phyloP scores from a whole-genome alignment of 345 rosid species.

The Bretschneidera sinensis region DNA sequence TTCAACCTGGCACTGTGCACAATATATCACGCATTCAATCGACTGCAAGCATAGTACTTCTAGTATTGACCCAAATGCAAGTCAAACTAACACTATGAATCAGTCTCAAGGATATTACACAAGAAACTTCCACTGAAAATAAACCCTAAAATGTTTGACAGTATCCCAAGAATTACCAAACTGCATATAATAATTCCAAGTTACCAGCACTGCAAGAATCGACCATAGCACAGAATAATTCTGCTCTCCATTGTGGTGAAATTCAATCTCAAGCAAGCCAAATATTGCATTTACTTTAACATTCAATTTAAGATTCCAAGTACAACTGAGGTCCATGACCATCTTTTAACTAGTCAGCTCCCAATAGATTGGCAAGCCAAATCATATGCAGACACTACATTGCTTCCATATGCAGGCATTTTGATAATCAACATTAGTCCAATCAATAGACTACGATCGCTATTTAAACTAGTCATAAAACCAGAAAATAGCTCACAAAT shows the following conservation, averaged over 20 bases:
- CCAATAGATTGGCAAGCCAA: too few species aligned
- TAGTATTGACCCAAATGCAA: neutral
- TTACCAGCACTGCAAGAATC: neutral
- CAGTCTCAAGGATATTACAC: too few species aligned
- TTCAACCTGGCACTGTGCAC: neutral
- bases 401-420: neutral
- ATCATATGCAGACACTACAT: neutral
- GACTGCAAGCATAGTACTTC: neutral
- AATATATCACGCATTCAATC: neutral
- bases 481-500: neutral
- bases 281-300: too few species aligned
- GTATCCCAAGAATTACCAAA: too few species aligned
- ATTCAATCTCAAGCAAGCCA: neutral
- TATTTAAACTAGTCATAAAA: constrained; percentile 5
- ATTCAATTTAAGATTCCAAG: too few species aligned
- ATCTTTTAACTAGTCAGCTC: too few species aligned
- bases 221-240: neutral
- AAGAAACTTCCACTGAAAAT: neutral
- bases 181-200: neutral
- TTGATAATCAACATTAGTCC: constrained; percentile 4
- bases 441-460: neutral
- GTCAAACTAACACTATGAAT: neutral
- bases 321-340: too few species aligned
- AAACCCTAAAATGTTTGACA: neutral
- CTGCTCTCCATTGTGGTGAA: neutral